Evolutionary conservation across 2,329 filamentous ascomycete species (phyloP), one percentile per base, ranked within the genome.

Genomic region (Sarocladium strictum): DNA sequence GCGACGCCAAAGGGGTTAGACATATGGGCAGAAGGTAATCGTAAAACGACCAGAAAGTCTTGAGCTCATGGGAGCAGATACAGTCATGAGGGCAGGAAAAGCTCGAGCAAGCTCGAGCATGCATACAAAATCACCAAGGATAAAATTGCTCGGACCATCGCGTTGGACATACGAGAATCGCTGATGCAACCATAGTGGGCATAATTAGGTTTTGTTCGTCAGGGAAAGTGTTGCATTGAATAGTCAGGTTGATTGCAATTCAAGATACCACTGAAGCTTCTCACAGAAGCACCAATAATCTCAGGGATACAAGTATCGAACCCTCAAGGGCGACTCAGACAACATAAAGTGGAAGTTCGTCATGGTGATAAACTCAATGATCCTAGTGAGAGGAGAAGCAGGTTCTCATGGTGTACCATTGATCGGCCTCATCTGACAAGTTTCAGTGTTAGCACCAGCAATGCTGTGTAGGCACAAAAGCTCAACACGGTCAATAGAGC

Each of bases 401-500:
- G n/a, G n/a, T n/a, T n/a, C n/a, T n/a, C n/a, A n/a, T n/a, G n/a
- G n/a, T n/a, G n/a, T n/a, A n/a, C n/a, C n/a, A n/a, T n/a, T n/a
- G n/a, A n/a, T n/a, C n/a, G n/a, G n/a, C n/a, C n/a, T n/a, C 26
- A 49, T 6, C 10, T 54, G 54, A 69, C 24, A 49, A 81, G 63
- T 53, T 69, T 66, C 72, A 76, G 77, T 1, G 81, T 80, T 60
- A 86, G 66, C 24, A 80, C 73, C 60, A 85, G 66, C 61, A 86
- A 67, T 33, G 74, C 76, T 6, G 79, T 62, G 65, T 86, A 86
- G 3, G 82, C 80, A 35, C 72, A 71, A 40, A 86, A 63, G 59
- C 81, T 85, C 58, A 86, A 64, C 9, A 65, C 59, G 2, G 80
- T 82, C 60, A 86, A 69, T 33, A 86, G 64, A 1, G 80, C 68